A percentile compares a stretch with the other conserved stretches of the same genome.
These are phyloP conservation scores for Acacia melanoxylon DNA, from an alignment of 306 rosid species.

Conservation along the genomic window DNA sequence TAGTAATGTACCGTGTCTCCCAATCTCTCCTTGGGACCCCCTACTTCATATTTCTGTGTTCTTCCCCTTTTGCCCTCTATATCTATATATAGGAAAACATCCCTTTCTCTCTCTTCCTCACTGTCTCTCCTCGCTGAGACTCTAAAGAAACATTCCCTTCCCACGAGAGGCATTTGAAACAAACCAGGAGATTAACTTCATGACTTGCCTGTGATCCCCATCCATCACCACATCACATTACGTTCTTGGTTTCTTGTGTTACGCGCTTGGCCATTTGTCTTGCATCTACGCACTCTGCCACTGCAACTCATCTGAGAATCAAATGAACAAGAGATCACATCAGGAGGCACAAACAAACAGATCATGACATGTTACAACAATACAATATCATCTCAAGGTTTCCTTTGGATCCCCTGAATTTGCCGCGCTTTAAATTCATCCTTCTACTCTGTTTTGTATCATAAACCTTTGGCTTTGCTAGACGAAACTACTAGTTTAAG, in stretches of 20 bases:
- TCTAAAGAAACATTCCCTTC: neutral
- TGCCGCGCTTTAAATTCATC: neutral
- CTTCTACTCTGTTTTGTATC: neutral
- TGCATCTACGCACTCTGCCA: constrained; percentile 34
- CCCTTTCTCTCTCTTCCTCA: constrained; percentile 20
- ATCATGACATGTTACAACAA: neutral
- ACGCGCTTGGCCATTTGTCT: constrained; percentile 26
- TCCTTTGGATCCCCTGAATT: neutral
- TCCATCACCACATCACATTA: neutral
- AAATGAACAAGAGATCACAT: constrained; percentile 25
- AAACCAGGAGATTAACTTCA: constrained; percentile 7
- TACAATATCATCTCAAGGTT: neutral
- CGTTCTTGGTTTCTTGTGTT: constrained; percentile 2
- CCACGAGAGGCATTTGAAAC: constrained; percentile 16
- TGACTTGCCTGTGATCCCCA: constrained; percentile 27
- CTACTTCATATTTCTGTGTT: neutral
- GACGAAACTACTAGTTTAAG: neutral
- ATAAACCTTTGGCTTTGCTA: neutral
- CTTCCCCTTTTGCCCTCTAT: constrained; percentile 10
- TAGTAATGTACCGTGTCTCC: constrained; percentile 21
- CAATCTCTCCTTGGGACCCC: constrained; percentile 15
- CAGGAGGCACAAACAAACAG: constrained; percentile 1
- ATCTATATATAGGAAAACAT: constrained; percentile 5
- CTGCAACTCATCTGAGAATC: constrained; percentile 44
- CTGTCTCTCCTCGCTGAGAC: constrained; percentile 19